Percentiles rank a stretch among this genome's conserved stretches.
These are phyloP conservation scores for Phanerodontia chrysosporium DNA, from an alignment of 768 basidiomycete genomes.

Conservation along the genomic window DNA sequence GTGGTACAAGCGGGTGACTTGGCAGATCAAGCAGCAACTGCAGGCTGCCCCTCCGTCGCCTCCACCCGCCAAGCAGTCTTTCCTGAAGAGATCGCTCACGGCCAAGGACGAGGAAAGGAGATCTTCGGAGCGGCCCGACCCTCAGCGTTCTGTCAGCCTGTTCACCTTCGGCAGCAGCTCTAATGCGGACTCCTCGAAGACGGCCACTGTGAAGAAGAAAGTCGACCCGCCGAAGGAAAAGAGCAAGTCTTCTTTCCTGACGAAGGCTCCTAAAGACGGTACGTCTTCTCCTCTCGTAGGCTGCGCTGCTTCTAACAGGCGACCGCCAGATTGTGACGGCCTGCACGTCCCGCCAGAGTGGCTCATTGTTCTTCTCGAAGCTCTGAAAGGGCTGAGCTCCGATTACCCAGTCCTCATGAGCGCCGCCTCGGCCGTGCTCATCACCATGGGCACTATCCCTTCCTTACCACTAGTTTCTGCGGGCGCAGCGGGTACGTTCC, in stretches of 20 bases:
- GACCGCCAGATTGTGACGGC: slow-evolving; percentile 27
- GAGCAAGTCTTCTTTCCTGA: neutral
- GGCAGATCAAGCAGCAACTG: neutral
- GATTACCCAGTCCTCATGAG: slow-evolving; percentile 71
- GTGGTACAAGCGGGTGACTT: neutral
- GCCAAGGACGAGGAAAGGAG: neutral
- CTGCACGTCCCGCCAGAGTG: slow-evolving; percentile 60
- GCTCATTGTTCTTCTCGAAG: slow-evolving; percentile 67
- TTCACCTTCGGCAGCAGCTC: neutral
- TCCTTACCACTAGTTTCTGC: slow-evolving; percentile 63
- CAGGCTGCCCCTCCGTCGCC: neutral
- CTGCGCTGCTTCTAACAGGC: neutral
- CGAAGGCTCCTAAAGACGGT: neutral
- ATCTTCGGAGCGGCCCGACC: neutral
- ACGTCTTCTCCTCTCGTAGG: neutral
- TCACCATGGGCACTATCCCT: slow-evolving; percentile 68
- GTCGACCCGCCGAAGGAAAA: neutral
- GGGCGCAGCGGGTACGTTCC: slow-evolving; percentile 61
- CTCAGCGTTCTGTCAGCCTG: neutral
- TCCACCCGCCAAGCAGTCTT: neutral
- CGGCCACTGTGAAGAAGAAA: neutral
- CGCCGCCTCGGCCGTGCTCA: slow-evolving; percentile 64
- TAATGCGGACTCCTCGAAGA: neutral
- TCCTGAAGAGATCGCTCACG: neutral
- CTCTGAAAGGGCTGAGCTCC: slow-evolving; percentile 61